Evolutionary conservation across 441 rosid species (phyloP), one percentile per base, ranked within the genome.

Genomic region (Gossypium aridum): DNA sequence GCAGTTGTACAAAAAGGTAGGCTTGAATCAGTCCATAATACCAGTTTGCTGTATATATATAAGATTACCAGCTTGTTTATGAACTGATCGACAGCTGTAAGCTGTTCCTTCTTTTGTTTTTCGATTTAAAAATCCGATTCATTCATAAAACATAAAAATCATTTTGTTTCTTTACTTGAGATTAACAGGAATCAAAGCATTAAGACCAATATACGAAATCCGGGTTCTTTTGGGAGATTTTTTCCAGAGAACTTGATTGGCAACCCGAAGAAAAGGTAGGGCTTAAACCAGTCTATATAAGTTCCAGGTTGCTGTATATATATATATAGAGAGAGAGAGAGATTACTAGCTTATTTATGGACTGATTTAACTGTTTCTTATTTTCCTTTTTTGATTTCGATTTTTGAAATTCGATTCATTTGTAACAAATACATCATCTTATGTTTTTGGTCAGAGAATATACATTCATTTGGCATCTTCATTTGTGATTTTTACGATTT

Each of bases 171-270:
- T 49, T 14, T 14, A 49, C 5, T 49, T 49, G 54, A 49, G 54
- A 37, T 37, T 37, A 37, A 8, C 43, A 37, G 43, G 43, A 37
- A 37, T 37, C 43, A 7, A 37, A 37, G 43, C 43, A 37, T 7
- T 7, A 37, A 37, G 43, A 37, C 43, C 43, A 80, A 26, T 64
- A 66, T 14, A 28, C 82, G 57, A 5, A 75, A 80, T 45, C 83
- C 75, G 6, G 45, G 74, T 60, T 78, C 55, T 31, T n/a, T 79
- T 61, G 75, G 83, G 77, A 80, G 87, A 81, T 80, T 70, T 64
- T 7, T 72, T 70, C 23, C 0, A 26, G 63, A 82, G 80, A 81
- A 74, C 61, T 9, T 73, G 77, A 81, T 56, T 39, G 14, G 59
- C 34, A 37, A 59, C 49, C 34, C 1, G 55, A 37, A 75, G 26